Evolutionary conservation across 495 filamentous ascomycete species (phyloP), one percentile per base, ranked within the genome.

Genomic region (Penicillium lividum): DNA sequence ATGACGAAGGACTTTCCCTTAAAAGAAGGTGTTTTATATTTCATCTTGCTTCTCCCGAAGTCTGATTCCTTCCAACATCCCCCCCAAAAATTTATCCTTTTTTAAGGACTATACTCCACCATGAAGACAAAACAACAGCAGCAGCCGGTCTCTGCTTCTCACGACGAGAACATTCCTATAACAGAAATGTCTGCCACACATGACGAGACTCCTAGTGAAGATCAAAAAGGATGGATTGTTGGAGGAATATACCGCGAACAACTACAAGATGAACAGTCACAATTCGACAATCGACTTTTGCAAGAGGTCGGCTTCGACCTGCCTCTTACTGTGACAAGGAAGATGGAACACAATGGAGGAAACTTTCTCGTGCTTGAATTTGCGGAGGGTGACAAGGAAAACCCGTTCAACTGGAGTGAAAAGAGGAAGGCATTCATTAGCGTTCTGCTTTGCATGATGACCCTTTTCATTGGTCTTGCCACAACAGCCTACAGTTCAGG

Each of bases 401-500:
- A 79, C 56, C 77, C 77, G 5, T 80, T 80, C 71, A 80, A 80
- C 53, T 80, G 77, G 77, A 70, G 61, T 50, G 27, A 13, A 2
- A 61, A 57, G 22, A 52, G 66, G 25, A 78, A 78, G 61, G 70
- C 68, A 7, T 72, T 77, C 63, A 73, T 80, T 57, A 73, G 73
- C n/a, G 9, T 66, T 18, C 62, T 75, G 8, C 75, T 80, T 34
- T 78, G 75, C 49, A 52, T 72, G 8, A 80, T 80, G 77, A 78
- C 77, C 8, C 66, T 80, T 8, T 78, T 78, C 67, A 76, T 78
- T 52, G 77, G 77, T 61, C 70, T 80, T 25, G 76, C 76, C 9
- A 78, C 77, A 7, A 80, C 77, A 31, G 73, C 77, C 8, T 80
- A 80, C 63, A 76, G 71, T 53, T 73, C 73, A n/a, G 75, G 75